These are phyloP conservation scores for Hanseniaspora hatyaiensis DNA, from an alignment of 805 yeast genomes.

Conservation along the genomic window DNA sequence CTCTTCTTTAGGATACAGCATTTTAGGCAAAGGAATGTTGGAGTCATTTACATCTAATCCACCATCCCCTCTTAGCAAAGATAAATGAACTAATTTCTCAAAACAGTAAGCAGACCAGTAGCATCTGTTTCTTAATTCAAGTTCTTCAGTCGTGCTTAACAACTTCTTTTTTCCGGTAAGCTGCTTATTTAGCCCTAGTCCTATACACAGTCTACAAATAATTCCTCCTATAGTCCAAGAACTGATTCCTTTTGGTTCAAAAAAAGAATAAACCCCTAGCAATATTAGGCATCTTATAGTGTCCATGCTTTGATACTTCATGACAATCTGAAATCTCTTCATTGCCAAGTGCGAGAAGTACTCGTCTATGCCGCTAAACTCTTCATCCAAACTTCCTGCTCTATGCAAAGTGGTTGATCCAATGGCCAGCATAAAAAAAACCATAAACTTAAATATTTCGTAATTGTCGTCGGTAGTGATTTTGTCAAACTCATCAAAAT, in stretches of 20 bases:
- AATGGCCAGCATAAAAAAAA: slow-evolving; percentile 43
- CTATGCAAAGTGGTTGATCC: slow-evolving; percentile 42
- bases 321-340: slow-evolving; percentile 31
- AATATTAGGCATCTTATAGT: slow-evolving; percentile 35
- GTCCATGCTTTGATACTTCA: slow-evolving; percentile 33
- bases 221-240: slow-evolving; percentile 45
- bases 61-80: slow-evolving; percentile 38
- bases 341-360: slow-evolving; percentile 35
- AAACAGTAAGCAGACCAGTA: slow-evolving; percentile 42
- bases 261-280: slow-evolving; percentile 40
- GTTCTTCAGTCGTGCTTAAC: slow-evolving; percentile 28
- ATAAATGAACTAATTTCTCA: slow-evolving; percentile 39
- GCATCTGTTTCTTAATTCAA: slow-evolving; percentile 36
- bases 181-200: slow-evolving; percentile 38
- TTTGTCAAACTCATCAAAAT: slow-evolving; percentile 21
- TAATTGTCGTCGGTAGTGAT: slow-evolving; percentile 24
- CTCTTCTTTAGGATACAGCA: slow-evolving; percentile 33
- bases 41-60: slow-evolving; percentile 42
- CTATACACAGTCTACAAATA: slow-evolving; percentile 35
- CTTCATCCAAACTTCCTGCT: slow-evolving; percentile 30
- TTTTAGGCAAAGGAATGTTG: slow-evolving; percentile 34
- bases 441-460: slow-evolving; percentile 32
- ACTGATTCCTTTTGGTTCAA: slow-evolving; percentile 39
- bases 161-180: slow-evolving; percentile 25
- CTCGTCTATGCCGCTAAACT: slow-evolving; percentile 32